A percentile compares a stretch with the other conserved stretches of the same genome.
phyloP scores from a whole-genome alignment of 805 yeast genomes.

The Candida xiaguanensis region DNA sequence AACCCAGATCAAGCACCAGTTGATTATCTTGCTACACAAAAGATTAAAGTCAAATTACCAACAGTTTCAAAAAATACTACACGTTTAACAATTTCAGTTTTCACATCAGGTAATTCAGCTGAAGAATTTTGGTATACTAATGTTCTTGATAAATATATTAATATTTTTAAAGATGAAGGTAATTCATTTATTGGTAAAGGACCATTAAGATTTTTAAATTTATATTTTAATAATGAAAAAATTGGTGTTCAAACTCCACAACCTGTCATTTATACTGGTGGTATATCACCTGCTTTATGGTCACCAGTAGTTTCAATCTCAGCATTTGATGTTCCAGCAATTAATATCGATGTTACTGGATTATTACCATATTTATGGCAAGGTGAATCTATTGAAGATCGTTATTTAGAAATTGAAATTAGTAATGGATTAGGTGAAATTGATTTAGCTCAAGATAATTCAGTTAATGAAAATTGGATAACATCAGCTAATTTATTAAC shows the following conservation, averaged over 20 bases:
- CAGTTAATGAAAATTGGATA: conserved; percentile 54
- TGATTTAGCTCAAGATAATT: conserved; percentile 14
- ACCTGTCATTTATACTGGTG: conserved; percentile 79
- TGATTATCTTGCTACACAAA: conserved; percentile 41
- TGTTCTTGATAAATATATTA: conserved; percentile 44
- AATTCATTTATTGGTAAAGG: conserved; percentile 57
- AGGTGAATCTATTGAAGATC: conserved; percentile 25
- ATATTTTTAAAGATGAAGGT: conserved; percentile 36
- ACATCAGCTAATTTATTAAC: conserved; percentile 52
- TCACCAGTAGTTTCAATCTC: conserved; percentile 69
- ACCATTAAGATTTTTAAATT: conserved; percentile 64
- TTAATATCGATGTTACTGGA: conserved; percentile 68
- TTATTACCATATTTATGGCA: conserved; percentile 68
- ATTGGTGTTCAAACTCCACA: conserved; percentile 64
- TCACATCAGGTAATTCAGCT: conserved; percentile 69
- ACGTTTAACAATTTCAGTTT: conserved; percentile 53
- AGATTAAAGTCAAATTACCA: conserved; percentile 40
- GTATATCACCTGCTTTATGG: conserved; percentile 79
- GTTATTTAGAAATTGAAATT: conserved; percentile 44
- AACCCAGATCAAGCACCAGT: conserved; percentile 36
- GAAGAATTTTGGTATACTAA: conserved; percentile 87
- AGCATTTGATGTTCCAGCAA: conserved; percentile 71
- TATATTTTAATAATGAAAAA: conserved; percentile 55
- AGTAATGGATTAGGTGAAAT: conserved; percentile 48
- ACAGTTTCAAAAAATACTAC: conserved; percentile 53